These are phyloP conservation scores for Speleostelium caveatum DNA, from an alignment of 78 protist genomes.

Conservation along the genomic window DNA sequence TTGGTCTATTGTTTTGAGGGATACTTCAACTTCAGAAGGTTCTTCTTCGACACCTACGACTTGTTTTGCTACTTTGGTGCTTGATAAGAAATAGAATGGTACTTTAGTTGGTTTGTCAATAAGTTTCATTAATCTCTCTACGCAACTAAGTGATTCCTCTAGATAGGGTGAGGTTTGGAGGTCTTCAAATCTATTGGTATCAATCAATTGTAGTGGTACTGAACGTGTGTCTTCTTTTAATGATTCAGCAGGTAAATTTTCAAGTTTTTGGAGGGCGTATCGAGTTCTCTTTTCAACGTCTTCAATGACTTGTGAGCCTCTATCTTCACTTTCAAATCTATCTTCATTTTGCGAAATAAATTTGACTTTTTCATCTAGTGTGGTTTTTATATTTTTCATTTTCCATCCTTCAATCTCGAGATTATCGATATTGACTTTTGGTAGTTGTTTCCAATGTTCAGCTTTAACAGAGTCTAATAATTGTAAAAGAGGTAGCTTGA, in stretches of 20 bases:
- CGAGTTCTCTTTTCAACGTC: too few relatives aligned
- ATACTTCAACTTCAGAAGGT: background rate
- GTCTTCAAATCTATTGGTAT: conserved; percentile 15
- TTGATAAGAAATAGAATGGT: background rate
- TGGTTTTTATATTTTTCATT: conserved; percentile 19
- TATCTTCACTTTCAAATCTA: background rate
- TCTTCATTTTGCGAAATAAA: background rate
- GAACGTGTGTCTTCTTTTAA: background rate
- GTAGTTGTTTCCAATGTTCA: conserved; percentile 27
- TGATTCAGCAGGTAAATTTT: background rate
- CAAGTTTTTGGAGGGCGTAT: background rate
- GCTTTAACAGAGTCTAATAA: conserved; percentile 28
- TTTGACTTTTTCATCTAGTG: background rate
- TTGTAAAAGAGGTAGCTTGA: conserved; percentile 27
- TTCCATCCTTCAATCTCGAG: conserved; percentile 29
- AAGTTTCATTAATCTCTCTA: conserved; percentile 8
- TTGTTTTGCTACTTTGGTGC: background rate
- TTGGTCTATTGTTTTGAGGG: background rate
- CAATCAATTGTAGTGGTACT: conserved; percentile 26
- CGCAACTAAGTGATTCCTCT: background rate
- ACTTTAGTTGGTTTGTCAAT: background rate
- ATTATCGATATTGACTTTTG: conserved; percentile 23
- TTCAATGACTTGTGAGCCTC: background rate
- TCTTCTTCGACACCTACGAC: background rate
- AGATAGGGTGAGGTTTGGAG: conserved; percentile 52